phyloP scores from a whole-genome alignment of 2,329 filamentous ascomycete species.

The Pyricularia grisea region DNA sequence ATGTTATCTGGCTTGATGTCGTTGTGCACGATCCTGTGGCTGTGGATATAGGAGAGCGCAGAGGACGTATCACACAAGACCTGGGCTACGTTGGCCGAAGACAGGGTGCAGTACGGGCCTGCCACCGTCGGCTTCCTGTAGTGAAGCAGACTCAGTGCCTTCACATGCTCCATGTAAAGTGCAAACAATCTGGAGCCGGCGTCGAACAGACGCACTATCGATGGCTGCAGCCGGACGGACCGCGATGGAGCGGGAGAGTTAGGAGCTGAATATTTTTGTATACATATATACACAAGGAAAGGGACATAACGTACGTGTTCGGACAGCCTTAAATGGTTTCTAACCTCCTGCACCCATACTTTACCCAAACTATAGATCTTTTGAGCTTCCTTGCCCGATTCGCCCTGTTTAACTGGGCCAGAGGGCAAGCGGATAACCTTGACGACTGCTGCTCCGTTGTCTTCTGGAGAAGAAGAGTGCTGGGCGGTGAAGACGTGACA shows the following conservation, averaged over 20 bases:
- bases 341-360: not conserved
- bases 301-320: not conserved
- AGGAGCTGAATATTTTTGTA: too few relatives aligned
- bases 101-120: not conserved
- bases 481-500: not conserved
- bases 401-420: not conserved
- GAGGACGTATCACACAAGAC: not conserved
- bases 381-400: not conserved
- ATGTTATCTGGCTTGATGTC: slow-evolving; percentile 3
- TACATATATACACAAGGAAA: not conserved
- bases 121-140: not conserved
- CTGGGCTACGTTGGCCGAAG: not conserved
- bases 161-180: not conserved
- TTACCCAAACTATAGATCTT: not conserved
- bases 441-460: not conserved
- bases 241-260: not conserved
- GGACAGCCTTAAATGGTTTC: not conserved
- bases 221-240: not conserved
- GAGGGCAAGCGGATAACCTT: not conserved
- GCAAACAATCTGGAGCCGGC: not conserved
- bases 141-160: not conserved
- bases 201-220: not conserved
- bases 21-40: not conserved
- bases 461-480: not conserved
- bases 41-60: not conserved